Evolutionary conservation across 805 yeast genomes (phyloP), one percentile per base, ranked within the genome.

Genomic region (Cyberlindnera lachancei): DNA sequence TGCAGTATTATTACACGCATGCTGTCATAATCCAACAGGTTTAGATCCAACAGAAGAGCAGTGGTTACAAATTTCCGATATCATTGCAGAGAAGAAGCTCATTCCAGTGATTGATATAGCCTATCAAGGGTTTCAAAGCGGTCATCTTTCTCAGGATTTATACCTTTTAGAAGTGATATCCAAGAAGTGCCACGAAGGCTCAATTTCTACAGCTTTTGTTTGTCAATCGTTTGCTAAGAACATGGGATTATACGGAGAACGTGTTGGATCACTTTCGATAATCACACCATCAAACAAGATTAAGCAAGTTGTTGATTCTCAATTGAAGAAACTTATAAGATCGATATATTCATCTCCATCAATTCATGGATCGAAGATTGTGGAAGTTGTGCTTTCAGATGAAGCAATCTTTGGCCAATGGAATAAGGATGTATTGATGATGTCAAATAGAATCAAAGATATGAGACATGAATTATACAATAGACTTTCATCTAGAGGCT

Each of bases 1-100:
- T 15, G 70, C 75, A 33, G 79, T 87, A 15, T 66, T 88, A 35
- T 70, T 88, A 39, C 97, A 88, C 59, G 95, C 95, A 7, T 87
- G 96, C 56, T 92, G 96, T 51, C 96, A 88, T 65, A 90, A 88
- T 66, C 97, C 97, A 34, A 90, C 96, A 14, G 97, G 96, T 43
- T 76, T 88, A 56, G 96, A 88, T 55, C 92, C 94, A 40, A 75
- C 85, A 13, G 59, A 62, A 18, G 83, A 75, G 42, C 85, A 88
- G 55, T 87, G 95, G 96, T 66, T 70, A 40, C 60, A 70, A 55
- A 83, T 90, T 24, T 66, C 83, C 48, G 74, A 78, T 30, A 73
- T 79, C 21, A 54, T 83, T 25, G 61, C 70, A 46, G 56, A 64
- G 30, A 72, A 73, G 54, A 62, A 69, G 27, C 71, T 84, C 49